Percentiles rank a stretch among this genome's conserved stretches.
Conservation (phyloP, 2,329 filamentous ascomycete genomes). For the Huntiella moniliformis region DNA sequence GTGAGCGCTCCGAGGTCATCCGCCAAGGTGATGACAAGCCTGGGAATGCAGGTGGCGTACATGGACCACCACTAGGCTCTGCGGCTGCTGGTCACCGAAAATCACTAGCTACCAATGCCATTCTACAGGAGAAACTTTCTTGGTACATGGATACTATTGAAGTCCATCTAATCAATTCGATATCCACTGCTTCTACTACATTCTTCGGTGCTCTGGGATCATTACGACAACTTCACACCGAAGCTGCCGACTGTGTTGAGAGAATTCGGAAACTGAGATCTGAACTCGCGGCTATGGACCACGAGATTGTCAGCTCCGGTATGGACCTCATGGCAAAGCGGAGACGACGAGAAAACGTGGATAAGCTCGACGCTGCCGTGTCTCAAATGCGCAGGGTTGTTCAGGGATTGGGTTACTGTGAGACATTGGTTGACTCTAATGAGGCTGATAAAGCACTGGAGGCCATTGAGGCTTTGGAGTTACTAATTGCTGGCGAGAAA, state of each 20-base stretch:
- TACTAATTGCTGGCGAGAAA: slow-evolving; percentile 56
- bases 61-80: no score
- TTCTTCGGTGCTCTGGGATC: slow-evolving; percentile 92
- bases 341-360: slow-evolving; percentile 64
- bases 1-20: slow-evolving; percentile 93
- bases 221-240: slow-evolving; percentile 72
- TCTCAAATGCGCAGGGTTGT: slow-evolving; percentile 67
- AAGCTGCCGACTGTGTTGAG: slow-evolving; percentile 77
- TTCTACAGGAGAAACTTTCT: slow-evolving; percentile 90
- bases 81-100: slow-evolving; percentile 44
- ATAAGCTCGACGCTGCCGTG: slow-evolving; percentile 64
- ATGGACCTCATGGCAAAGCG: slow-evolving; percentile 72
- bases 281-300: slow-evolving; percentile 64
- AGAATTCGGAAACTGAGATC: slow-evolving; percentile 65
- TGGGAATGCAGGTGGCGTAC: slow-evolving; percentile 29
- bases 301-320: slow-evolving; percentile 71
- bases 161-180: slow-evolving; percentile 88
- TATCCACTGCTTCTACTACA: slow-evolving; percentile 84
- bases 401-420: slow-evolving; percentile 54
- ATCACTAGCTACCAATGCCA: slow-evolving; percentile 85
- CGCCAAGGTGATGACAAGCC: slow-evolving; percentile 39
- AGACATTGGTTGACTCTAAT: slow-evolving; percentile 65
- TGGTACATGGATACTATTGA: slow-evolving; percentile 99
- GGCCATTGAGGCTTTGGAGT: slow-evolving; percentile 59
- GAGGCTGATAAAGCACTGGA: slow-evolving; percentile 64